A percentile compares a stretch with the other conserved stretches of the same genome.
These are phyloP conservation scores for Knufia fluminis DNA, from an alignment of 2,329 filamentous ascomycete genomes.

Conservation along the genomic window DNA sequence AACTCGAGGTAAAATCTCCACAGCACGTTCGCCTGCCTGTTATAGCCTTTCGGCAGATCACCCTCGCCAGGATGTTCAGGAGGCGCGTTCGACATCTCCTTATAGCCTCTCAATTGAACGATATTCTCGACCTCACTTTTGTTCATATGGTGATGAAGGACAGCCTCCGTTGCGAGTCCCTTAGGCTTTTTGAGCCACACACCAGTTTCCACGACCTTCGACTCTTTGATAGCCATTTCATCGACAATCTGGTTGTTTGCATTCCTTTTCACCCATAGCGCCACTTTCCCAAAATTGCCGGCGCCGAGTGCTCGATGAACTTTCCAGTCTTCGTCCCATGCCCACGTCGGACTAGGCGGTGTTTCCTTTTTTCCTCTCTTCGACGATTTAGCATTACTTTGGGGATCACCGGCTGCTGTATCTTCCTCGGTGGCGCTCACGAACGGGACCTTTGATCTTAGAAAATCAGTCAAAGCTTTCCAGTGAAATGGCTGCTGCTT, in stretches of 20 bases:
- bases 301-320: not conserved
- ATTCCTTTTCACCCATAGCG: not conserved
- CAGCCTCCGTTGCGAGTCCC: not conserved
- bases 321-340: not conserved
- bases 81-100: not conserved
- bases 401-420: too few species aligned
- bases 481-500: too few species aligned
- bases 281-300: not conserved
- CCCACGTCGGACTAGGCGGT: too few species aligned
- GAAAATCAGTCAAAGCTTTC: too few species aligned
- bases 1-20: slow-evolving; percentile 15
- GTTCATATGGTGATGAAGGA: not conserved
- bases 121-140: slow-evolving; percentile 2
- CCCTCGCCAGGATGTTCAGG: not conserved
- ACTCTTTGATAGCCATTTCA: slow-evolving; percentile 2
- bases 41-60: not conserved
- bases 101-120: slow-evolving; percentile 3
- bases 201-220: not conserved
- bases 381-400: too few species aligned
- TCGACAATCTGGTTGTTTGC: not conserved
- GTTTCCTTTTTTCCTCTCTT: too few species aligned
- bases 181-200: not conserved
- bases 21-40: not conserved
- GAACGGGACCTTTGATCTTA: too few species aligned
- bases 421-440: too few species aligned